Conservation (phyloP, 805 yeast genomes). For the Metschnikowia vanudenii region DNA sequence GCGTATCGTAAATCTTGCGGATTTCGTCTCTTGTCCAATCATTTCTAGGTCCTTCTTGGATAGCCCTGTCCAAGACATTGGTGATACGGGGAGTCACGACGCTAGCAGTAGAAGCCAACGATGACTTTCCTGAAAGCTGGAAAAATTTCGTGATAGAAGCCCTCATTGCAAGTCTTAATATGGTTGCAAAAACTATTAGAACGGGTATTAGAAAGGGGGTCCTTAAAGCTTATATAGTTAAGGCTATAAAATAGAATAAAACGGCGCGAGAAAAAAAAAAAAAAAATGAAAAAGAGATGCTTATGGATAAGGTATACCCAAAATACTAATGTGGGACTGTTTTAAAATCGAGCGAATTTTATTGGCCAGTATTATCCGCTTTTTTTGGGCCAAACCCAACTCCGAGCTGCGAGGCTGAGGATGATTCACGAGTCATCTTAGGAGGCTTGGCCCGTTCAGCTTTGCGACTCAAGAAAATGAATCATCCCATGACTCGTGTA, state of each 20-base stretch:
- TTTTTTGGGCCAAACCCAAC: conserved; percentile 7
- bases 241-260: neutral
- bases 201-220: neutral
- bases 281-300: neutral
- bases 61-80: conserved; percentile 7
- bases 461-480: conserved; percentile 6
- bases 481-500: conserved; percentile 1
- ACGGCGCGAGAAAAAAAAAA: neutral
- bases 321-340: neutral
- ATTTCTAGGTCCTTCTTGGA: conserved; percentile 17
- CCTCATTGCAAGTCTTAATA: neutral
- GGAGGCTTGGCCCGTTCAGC: neutral
- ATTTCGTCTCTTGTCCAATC: conserved; percentile 65
- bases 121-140: neutral
- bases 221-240: neutral
- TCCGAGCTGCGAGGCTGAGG: conserved; percentile 4
- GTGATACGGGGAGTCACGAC: neutral
- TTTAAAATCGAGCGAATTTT: neutral
- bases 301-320: too few relatives aligned
- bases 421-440: conserved; percentile 12
- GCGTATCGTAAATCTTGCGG: conserved; percentile 59
- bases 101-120: neutral
- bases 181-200: conserved; percentile 5
- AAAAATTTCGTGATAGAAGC: conserved; percentile 5
- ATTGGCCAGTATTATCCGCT: conserved; percentile 4